Evolutionary conservation across 139 green algal genomes (phyloP), one percentile per base, ranked within the genome.

Genomic region (Haematococcus lacustris): DNA sequence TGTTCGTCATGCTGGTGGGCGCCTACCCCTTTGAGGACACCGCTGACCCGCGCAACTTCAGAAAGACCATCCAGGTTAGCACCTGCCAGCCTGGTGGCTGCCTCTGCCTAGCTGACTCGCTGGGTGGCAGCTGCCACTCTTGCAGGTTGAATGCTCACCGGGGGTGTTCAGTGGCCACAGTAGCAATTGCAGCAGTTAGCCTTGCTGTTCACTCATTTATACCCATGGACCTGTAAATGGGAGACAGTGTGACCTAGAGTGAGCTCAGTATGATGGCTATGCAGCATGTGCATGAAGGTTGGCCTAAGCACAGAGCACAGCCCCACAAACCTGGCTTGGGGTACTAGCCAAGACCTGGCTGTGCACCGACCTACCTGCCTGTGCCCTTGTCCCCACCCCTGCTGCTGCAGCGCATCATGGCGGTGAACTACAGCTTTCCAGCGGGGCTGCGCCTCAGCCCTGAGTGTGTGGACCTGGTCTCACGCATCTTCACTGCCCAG

Each of bases 11-110:
- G 93, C 82, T 98, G 65, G 90, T 96, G 26, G 96, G 96, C 0
- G 91, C 91, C 0, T 99, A 99, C 78, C 96, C 96, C 1, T 99
- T 99, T 86, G 96, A 99, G 83, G 95, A 99, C 80, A 88, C 93
- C 6, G 37, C 71, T 3, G 91, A 98, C 75, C 95, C 95, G 2
- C 82, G 92, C 67, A 98, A 99, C 80, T 98, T 99, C 80, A 76
- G 91, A n/a, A 97, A 97, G 69, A 98, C 94, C 5, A 98, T 99
- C 62, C 88, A 94, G 87, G 89, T 93, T 34, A 25, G 62, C 62
- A 68, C n/a, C n/a, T n/a, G n/a, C n/a, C n/a, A n/a, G n/a, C n/a
- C 4, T 28, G 62, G 33, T 34, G 9, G 5, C 7, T 7, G 62
- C 6, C 6, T 68, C 13, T 25, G 62, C 30, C 5, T 5, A 9